Conservation (phyloP, 345 rosid species). For the Trapa incisa region DNA sequence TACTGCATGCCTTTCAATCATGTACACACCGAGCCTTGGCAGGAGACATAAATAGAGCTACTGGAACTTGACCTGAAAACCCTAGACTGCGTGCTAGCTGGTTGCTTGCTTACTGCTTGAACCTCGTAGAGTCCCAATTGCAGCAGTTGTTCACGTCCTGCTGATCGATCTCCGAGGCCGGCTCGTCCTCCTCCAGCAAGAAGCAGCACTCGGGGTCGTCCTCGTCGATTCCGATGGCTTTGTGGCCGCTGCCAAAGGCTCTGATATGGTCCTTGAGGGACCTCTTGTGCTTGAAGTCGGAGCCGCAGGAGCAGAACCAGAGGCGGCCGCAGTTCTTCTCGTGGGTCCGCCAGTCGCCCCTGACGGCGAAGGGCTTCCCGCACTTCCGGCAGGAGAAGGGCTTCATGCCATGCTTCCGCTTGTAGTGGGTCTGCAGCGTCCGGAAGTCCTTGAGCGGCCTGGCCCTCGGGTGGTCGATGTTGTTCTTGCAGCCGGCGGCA, state of each 20-base stretch:
- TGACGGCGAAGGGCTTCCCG: constrained; percentile 87
- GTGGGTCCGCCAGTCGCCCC: constrained; percentile 98
- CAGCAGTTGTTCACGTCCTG: neutral
- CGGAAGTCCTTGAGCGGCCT: constrained; percentile 88
- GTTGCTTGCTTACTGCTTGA: neutral
- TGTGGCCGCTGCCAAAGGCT: constrained; percentile 51
- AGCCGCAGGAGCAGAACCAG: constrained; percentile 93
- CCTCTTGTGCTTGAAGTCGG: constrained; percentile 93
- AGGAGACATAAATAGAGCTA: too few relatives aligned
- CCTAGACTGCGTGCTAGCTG: neutral
- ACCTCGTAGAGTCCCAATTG: neutral
- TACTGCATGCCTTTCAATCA: too few relatives aligned
- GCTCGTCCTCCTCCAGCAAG: constrained; percentile 60
- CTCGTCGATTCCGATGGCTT: constrained; percentile 44
- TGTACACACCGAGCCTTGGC: too few relatives aligned
- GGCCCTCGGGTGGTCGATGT: constrained; percentile 85
- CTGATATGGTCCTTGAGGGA: constrained; percentile 51
- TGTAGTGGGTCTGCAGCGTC: constrained; percentile 99
- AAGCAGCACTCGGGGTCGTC: constrained; percentile 13
- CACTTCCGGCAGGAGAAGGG: constrained; percentile 90
- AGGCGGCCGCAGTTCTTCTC: constrained; percentile 97
- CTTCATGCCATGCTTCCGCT: constrained; percentile 80
- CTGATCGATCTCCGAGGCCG: constrained; percentile 60
- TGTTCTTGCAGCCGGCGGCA: constrained; percentile 82
- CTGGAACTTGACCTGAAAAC: neutral